These are phyloP conservation scores for Leucocoprinus leucothites DNA, from an alignment of 768 basidiomycete species.

Conservation along the genomic window DNA sequence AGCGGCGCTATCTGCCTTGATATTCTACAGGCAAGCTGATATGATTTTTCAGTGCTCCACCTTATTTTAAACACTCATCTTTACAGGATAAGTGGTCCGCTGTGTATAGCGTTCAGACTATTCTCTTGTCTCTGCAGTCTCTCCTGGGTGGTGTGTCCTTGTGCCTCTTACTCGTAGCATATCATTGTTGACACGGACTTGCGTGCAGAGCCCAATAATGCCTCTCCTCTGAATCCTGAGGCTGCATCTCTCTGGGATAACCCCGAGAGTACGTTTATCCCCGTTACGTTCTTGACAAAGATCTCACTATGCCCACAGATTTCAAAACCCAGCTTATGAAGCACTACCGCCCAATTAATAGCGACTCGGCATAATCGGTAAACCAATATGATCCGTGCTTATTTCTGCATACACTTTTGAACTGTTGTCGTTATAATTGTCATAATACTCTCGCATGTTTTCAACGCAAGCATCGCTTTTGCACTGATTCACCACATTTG, in stretches of 20 bases:
- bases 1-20: constrained; percentile 82
- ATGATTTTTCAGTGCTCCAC: background rate
- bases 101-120: constrained; percentile 88
- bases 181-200: constrained; percentile 6
- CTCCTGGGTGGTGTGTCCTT: constrained; percentile 67
- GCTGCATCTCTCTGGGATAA: constrained; percentile 80
- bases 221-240: constrained; percentile 85
- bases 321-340: constrained; percentile 73
- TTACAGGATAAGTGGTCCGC: constrained; percentile 91
- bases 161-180: constrained; percentile 19
- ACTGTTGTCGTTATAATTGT: constrained; percentile 1
- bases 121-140: constrained; percentile 84
- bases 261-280: constrained; percentile 49
- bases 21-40: constrained; percentile 67
- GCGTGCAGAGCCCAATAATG: constrained; percentile 82
- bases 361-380: constrained; percentile 26
- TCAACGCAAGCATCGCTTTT: background rate
- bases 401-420: constrained; percentile 3
- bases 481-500: constrained; percentile 4
- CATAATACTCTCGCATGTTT: constrained; percentile 7
- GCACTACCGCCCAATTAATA: constrained; percentile 59
- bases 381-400: background rate
- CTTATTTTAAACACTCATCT: background rate
- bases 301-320: constrained; percentile 33
- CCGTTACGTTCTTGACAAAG: constrained; percentile 3